phyloP scores from a whole-genome alignment of 1,284 basidiomycete genomes.

The Trichosporon faecale region DNA sequence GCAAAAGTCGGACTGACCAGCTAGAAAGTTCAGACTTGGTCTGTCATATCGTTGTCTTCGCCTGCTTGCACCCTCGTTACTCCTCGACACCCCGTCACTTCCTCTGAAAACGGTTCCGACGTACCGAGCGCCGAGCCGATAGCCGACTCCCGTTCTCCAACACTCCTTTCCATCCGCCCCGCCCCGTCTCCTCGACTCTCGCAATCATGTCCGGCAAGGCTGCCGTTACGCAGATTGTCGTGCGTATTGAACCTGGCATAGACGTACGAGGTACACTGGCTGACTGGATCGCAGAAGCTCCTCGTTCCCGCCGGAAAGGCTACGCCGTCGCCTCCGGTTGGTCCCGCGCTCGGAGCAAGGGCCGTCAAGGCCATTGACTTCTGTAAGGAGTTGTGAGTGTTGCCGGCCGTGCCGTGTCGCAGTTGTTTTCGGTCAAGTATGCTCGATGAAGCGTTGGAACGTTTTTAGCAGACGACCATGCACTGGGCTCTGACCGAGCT shows the following conservation, averaged over 20 bases:
- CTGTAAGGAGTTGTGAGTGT: slow-evolving; percentile 77
- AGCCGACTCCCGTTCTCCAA: background rate
- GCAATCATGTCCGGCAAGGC: slow-evolving; percentile 25
- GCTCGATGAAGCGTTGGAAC: no score
- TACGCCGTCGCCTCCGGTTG: slow-evolving; percentile 91
- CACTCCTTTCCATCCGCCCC: background rate
- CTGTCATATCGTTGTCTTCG: background rate
- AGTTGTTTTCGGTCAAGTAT: no score
- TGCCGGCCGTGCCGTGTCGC: no score
- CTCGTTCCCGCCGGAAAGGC: slow-evolving; percentile 92
- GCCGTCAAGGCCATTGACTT: slow-evolving; percentile 99
- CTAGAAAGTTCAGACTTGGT: background rate
- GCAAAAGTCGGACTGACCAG: slow-evolving; percentile 11
- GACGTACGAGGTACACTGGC: background rate
- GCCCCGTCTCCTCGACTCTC: background rate
- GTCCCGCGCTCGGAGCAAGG: slow-evolving; percentile 93
- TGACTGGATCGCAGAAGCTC: slow-evolving; percentile 61
- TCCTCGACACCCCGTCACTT: background rate
- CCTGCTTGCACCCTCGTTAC: background rate
- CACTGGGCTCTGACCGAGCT: no score
- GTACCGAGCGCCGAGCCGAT: no score
- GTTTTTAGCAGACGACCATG: no score
- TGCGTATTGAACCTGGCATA: background rate
- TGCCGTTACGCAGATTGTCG: slow-evolving; percentile 26
- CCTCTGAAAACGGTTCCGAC: background rate